These are phyloP conservation scores for Cucumis cinereus DNA, from an alignment of 306 rosid genomes.

Conservation along the genomic window DNA sequence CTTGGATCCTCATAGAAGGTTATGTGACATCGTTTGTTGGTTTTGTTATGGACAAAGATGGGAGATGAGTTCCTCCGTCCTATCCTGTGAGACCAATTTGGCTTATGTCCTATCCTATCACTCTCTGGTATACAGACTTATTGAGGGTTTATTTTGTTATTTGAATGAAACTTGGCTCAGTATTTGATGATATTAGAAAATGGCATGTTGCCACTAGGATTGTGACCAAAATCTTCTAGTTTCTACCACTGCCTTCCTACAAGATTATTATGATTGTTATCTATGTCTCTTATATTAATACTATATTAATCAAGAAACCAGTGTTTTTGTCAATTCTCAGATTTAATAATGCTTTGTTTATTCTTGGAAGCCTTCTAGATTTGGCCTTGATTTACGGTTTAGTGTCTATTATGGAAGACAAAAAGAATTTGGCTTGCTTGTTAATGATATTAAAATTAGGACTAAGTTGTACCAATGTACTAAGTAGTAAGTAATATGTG, in stretches of 20 bases:
- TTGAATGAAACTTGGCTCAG: neutral
- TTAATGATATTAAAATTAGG: neutral
- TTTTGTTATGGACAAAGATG: neutral
- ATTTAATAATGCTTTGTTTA: neutral
- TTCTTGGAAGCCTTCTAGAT: neutral
- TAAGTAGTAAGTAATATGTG: too few species aligned
- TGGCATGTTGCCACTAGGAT: neutral
- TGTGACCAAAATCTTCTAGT: neutral
- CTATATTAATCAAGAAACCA: neutral
- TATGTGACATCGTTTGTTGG: neutral
- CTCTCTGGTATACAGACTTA: neutral
- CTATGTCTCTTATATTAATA: neutral
- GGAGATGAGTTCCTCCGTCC: neutral
- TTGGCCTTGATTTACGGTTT: neutral
- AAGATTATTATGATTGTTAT: neutral
- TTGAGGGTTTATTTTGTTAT: neutral
- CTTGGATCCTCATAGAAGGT: neutral
- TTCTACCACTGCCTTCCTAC: neutral
- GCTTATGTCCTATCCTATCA: neutral
- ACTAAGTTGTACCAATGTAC: neutral
- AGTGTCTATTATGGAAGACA: neutral
- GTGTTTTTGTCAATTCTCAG: neutral
- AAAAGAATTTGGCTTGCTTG: neutral
- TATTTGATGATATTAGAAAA: too few species aligned
- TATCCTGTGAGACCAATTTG: neutral